Evolutionary conservation across 257 asterid genomes (phyloP), one percentile per base, ranked within the genome.

Genomic region (Jaltomata sinuosa): DNA sequence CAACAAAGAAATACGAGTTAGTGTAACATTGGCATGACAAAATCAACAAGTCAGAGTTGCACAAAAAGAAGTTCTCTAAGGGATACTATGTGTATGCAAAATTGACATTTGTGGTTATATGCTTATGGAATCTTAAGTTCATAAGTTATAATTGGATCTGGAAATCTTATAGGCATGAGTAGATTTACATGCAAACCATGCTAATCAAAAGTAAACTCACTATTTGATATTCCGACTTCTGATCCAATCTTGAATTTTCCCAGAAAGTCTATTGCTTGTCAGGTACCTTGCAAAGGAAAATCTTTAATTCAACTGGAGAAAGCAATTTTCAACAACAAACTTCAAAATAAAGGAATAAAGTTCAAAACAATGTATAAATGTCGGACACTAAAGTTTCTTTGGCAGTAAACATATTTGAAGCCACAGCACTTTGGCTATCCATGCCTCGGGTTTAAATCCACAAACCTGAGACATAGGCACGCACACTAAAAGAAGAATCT

Each of bases 191-290:
- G 67, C 12, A 57, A 57, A 57, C 65, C 29, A 57, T 19, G 9
- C 6, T 59, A 52, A 59, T 55, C 32, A 22, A 15, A 3, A 38
- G 65, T 22, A 47, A 83, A 74, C 93, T 32, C 89, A 92, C 92
- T 15, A 22, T 78, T 29, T 83, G 22, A 64, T 0, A n/a, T 79
- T 82, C 83, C 21, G 71, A 68, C 8, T 77, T 32, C 4, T 69
- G 65, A 88, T 84, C 91, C 95, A 89, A 2, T 68, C 84, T 74
- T 85, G 91, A 83, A 92, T 42, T 6, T 88, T 80, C 57, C 93
- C 94, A 16, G 87, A 64, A 25, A 92, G 92, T 38, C 25, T 80
- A 90, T 92, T 92, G 55, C 92, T 85, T 25, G 92, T 89, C 87
- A 92, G 64, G 77, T 55, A 87, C 92, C 93, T 92, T 84, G 82